phyloP scores from a whole-genome alignment of 225 moss, liverwort and hornwort genomes.

The Antitrichia curtipendula region DNA sequence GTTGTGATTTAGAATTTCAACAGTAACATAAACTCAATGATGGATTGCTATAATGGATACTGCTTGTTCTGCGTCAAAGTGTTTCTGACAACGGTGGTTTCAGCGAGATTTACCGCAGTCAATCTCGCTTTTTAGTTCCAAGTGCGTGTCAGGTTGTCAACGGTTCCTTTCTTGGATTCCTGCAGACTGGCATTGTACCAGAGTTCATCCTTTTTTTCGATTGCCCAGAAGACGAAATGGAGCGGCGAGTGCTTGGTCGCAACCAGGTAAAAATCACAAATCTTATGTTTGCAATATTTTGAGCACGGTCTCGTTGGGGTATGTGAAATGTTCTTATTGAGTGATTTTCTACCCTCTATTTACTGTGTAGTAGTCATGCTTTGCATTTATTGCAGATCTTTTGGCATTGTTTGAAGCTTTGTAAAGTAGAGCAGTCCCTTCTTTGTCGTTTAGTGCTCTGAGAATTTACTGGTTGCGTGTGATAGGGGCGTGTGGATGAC shows the following conservation, averaged over 20 bases:
- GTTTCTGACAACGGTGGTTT: background rate
- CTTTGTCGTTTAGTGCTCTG: background rate
- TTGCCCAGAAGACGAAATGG: conserved; percentile 81
- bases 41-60: background rate
- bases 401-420: background rate
- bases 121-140: background rate
- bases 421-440: background rate
- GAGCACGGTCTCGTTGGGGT: background rate
- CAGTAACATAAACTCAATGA: background rate
- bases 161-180: background rate
- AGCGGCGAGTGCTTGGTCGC: conserved; percentile 78
- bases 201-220: conserved; percentile 97
- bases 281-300: background rate
- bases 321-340: background rate
- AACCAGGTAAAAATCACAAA: conserved; percentile 52
- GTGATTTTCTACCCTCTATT: background rate
- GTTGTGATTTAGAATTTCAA: background rate
- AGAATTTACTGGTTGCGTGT: background rate
- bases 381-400: background rate
- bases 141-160: conserved; percentile 1
- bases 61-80: background rate
- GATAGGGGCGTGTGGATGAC: conserved; percentile 86
- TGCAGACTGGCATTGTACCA: conserved; percentile 77
- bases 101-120: background rate
- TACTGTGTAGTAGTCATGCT: background rate